These are phyloP conservation scores for Geoglossum cookeanum DNA, from an alignment of 2,329 filamentous ascomycete species.

Conservation along the genomic window DNA sequence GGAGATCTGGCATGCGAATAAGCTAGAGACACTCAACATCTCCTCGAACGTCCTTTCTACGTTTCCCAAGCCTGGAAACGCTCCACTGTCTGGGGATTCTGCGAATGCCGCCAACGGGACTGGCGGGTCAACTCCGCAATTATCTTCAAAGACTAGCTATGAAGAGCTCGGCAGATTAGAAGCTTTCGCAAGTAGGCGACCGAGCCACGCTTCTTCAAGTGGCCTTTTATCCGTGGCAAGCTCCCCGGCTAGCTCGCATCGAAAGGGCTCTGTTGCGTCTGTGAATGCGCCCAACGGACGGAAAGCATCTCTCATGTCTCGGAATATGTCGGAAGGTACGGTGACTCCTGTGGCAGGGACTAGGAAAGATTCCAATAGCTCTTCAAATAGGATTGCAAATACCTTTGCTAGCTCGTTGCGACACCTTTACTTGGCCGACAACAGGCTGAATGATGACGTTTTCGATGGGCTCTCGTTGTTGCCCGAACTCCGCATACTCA, in stretches of 20 bases:
- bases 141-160: conserved; percentile 47
- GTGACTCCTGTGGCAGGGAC: conserved; percentile 33
- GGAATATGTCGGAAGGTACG: conserved; percentile 37
- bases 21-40: conserved; percentile 78
- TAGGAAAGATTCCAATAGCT: conserved; percentile 80
- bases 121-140: conserved; percentile 5
- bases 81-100: conserved; percentile 30
- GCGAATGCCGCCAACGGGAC: conserved; percentile 29
- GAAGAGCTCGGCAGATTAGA: conserved; percentile 57
- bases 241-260: conserved; percentile 42
- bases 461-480: conserved; percentile 80
- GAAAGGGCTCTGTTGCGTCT: conserved; percentile 74
- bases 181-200: conserved; percentile 46
- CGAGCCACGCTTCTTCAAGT: conserved; percentile 60
- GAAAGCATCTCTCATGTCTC: conserved; percentile 53
- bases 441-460: conserved; percentile 81
- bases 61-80: conserved; percentile 62
- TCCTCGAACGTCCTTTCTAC: conserved; percentile 84
- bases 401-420: conserved; percentile 79
- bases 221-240: conserved; percentile 57
- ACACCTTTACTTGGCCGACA: conserved; percentile 79
- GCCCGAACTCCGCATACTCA: conserved; percentile 68
- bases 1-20: conserved; percentile 91
- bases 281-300: conserved; percentile 60
- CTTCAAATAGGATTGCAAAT: conserved; percentile 48